Percentiles rank a stretch among this genome's conserved stretches.
Evolutionary conservation across 768 basidiomycete species (phyloP).

Genomic region (Galerina marginata): DNA sequence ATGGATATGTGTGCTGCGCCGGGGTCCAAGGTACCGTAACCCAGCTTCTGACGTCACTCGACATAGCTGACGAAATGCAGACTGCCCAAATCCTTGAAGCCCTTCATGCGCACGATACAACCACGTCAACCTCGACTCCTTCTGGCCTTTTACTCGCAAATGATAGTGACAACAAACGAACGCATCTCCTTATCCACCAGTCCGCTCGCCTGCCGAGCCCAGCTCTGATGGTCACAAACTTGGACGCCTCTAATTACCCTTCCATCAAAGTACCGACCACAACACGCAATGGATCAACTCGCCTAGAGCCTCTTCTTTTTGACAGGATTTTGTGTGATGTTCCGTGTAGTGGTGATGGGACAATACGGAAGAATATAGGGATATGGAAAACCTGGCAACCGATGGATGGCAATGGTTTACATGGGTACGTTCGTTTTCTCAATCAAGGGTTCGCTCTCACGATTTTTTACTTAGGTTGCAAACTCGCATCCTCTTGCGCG

Average conservation of each 20-base stretch:
- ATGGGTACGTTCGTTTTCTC: constrained; percentile 55
- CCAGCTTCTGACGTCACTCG: background rate
- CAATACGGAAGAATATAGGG: constrained; percentile 89
- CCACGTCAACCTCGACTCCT: constrained; percentile 69
- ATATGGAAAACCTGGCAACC: constrained; percentile 95
- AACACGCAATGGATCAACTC: constrained; percentile 36
- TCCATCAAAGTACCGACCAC: constrained; percentile 56
- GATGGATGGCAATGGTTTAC: constrained; percentile 89
- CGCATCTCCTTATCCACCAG: constrained; percentile 97
- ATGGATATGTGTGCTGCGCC: constrained; percentile 99
- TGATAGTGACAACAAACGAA: constrained; percentile 92
- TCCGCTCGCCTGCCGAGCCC: constrained; percentile 93
- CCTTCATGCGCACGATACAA: constrained; percentile 79
- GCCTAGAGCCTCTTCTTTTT: constrained; percentile 67
- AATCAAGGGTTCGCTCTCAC: background rate
- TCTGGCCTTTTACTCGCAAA: constrained; percentile 92
- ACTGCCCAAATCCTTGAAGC: constrained; percentile 97
- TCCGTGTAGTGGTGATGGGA: constrained; percentile 97
- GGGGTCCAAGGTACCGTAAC: constrained; percentile 79
- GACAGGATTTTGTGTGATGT: constrained; percentile 97
- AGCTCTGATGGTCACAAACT: constrained; percentile 92
- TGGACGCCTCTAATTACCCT: constrained; percentile 90
- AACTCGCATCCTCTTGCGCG: constrained; percentile 88
- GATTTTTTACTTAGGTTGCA: constrained; percentile 66
- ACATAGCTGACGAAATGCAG: constrained; percentile 40